These are phyloP conservation scores for Schizophyllum amplum DNA, from an alignment of 1,284 basidiomycete genomes.

Conservation along the genomic window DNA sequence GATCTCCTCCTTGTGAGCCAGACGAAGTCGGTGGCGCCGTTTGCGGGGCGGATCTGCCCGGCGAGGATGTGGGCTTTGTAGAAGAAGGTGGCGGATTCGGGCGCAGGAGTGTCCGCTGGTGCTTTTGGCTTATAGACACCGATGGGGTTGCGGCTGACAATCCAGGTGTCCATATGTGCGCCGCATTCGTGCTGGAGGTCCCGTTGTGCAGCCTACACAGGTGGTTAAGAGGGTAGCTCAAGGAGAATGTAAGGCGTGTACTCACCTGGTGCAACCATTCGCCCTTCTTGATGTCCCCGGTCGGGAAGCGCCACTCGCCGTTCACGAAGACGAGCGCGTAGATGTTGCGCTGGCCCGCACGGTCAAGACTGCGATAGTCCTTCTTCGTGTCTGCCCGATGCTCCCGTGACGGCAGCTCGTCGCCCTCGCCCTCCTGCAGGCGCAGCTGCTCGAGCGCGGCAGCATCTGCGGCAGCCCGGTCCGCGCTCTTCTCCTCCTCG, in stretches of 20 bases:
- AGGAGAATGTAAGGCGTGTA: conserved; percentile 2
- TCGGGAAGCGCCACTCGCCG: conserved; percentile 78
- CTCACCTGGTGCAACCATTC: conserved; percentile 67
- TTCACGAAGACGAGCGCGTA: conserved; percentile 69
- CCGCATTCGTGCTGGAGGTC: conserved; percentile 64
- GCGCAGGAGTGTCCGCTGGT: background rate
- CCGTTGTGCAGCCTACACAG: conserved; percentile 54
- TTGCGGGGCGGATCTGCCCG: conserved; percentile 57
- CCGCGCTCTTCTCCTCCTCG: conserved; percentile 30
- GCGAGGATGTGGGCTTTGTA: conserved; percentile 80
- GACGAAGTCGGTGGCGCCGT: conserved; percentile 65
- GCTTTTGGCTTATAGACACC: conserved; percentile 50
- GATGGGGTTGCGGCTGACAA: conserved; percentile 69
- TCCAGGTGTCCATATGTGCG: conserved; percentile 73
- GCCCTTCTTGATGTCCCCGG: conserved; percentile 52
- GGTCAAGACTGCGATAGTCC: conserved; percentile 72
- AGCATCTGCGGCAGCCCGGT: conserved; percentile 38
- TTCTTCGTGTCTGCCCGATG: conserved; percentile 54
- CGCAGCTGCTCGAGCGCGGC: conserved; percentile 49
- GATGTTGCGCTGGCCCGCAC: conserved; percentile 77
- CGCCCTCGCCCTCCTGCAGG: conserved; percentile 59
- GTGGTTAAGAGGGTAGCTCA: background rate
- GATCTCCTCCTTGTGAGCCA: conserved; percentile 91
- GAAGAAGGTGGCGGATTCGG: conserved; percentile 44
- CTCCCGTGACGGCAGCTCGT: conserved; percentile 49